Conservation (phyloP, 108 stramenopile species). For the Cyclostephanos tholiformis region DNA sequence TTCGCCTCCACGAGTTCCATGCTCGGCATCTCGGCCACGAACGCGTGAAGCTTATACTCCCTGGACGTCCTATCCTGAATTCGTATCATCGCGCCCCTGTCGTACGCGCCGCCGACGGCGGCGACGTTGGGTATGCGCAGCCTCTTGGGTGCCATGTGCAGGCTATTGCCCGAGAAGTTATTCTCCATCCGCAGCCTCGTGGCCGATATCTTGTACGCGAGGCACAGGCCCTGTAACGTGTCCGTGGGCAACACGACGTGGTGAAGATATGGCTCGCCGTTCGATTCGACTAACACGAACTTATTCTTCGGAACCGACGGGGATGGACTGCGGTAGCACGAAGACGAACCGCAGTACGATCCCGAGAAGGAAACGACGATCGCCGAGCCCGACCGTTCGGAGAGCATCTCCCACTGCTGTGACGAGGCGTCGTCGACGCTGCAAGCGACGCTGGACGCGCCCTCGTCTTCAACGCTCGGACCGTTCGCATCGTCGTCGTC, state of each 20-base stretch:
- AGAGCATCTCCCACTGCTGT: slow-evolving; percentile 48
- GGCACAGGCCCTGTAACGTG: slow-evolving; percentile 83
- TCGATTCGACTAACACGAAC: slow-evolving; percentile 44
- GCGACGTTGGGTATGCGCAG: slow-evolving; percentile 60
- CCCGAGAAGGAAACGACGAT: slow-evolving; percentile 42
- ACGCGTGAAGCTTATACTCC: slow-evolving; percentile 81
- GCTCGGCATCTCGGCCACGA: slow-evolving; percentile 69
- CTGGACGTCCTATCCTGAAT: slow-evolving; percentile 79
- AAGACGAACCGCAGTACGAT: slow-evolving; percentile 23
- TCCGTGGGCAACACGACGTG: slow-evolving; percentile 75
- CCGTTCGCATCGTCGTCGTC: background rate
- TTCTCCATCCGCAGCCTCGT: slow-evolving; percentile 21
- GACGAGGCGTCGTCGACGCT: background rate
- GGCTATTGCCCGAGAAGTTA: slow-evolving; percentile 63
- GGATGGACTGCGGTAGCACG: slow-evolving; percentile 22
- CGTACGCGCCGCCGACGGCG: background rate
- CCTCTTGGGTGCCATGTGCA: slow-evolving; percentile 82
- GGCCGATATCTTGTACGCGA: slow-evolving; percentile 79
- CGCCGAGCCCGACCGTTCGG: slow-evolving; percentile 43
- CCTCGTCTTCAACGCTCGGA: slow-evolving; percentile 2
- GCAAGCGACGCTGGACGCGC: background rate
- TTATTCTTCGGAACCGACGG: slow-evolving; percentile 40
- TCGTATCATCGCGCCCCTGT: slow-evolving; percentile 61
- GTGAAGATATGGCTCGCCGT: slow-evolving; percentile 23
- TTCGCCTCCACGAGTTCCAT: slow-evolving; percentile 69